phyloP scores from a whole-genome alignment of 306 rosid species.

The Quillaja saponaria region DNA sequence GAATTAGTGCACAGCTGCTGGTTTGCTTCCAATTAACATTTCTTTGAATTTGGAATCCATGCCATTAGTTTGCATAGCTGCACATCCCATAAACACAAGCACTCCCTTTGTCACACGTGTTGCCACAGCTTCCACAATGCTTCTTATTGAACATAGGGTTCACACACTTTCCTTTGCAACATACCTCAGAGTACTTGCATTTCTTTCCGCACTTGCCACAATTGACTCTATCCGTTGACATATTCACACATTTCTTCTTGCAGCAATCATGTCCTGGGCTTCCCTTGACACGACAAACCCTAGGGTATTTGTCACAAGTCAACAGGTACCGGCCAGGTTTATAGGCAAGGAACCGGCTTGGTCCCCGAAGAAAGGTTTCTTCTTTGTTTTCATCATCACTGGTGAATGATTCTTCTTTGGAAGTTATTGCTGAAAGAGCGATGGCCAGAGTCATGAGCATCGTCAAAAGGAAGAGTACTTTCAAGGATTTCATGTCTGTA shows the following conservation, averaged over 20 bases:
- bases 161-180: constrained; percentile 68
- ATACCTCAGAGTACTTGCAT: constrained; percentile 51
- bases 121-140: constrained; percentile 68
- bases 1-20: too few relatives aligned
- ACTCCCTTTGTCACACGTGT: constrained; percentile 44
- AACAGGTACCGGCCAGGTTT: background rate
- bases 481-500: constrained; percentile 39
- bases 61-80: constrained; percentile 49
- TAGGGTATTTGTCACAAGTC: constrained; percentile 54
- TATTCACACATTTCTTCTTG: constrained; percentile 50
- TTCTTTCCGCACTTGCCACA: constrained; percentile 73
- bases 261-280: constrained; percentile 54
- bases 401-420: background rate
- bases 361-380: constrained; percentile 33
- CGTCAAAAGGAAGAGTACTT: constrained; percentile 35
- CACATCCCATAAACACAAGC: constrained; percentile 64
- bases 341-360: constrained; percentile 36
- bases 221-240: constrained; percentile 40
- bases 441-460: constrained; percentile 44
- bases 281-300: constrained; percentile 39
- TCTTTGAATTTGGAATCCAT: too few relatives aligned
- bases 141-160: constrained; percentile 45
- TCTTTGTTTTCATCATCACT: constrained; percentile 8
- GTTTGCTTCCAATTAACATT: too few relatives aligned
- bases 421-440: constrained; percentile 28